Conservation (phyloP, 768 basidiomycete genomes). For the Kwoniella heveanensis region DNA sequence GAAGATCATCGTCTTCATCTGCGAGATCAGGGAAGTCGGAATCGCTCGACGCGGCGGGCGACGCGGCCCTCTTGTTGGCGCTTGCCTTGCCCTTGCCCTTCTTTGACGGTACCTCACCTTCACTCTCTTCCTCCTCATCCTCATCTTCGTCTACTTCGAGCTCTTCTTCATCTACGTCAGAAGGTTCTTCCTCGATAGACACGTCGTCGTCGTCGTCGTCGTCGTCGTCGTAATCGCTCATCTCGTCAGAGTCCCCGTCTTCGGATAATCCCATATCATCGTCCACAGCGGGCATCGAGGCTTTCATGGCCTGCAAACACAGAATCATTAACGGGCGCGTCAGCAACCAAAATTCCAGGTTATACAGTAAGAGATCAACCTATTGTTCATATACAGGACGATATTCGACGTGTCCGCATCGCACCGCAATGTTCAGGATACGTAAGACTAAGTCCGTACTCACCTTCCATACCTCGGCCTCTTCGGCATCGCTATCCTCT, state of each 20-base stretch:
- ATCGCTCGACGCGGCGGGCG: constrained; percentile 38
- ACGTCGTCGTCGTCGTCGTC: constrained; percentile 35
- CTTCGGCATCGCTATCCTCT: constrained; percentile 56
- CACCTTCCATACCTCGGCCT: constrained; percentile 89
- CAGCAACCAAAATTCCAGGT: background rate
- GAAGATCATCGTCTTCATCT: constrained; percentile 52
- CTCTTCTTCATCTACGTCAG: constrained; percentile 24
- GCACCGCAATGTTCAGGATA: no score
- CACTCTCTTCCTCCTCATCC: constrained; percentile 23
- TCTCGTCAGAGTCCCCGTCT: background rate
- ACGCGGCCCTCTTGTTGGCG: constrained; percentile 11
- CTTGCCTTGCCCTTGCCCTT: constrained; percentile 15
- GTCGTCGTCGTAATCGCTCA: constrained; percentile 29
- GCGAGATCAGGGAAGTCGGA: constrained; percentile 55
- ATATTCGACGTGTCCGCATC: no score
- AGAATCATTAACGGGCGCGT: background rate
- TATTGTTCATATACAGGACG: no score
- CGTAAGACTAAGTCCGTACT: constrained; percentile 34
- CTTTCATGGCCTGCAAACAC: constrained; percentile 74
- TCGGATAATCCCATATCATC: constrained; percentile 48
- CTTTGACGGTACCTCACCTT: constrained; percentile 53
- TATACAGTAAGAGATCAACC: no score
- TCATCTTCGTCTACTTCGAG: constrained; percentile 50
- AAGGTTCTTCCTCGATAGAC: constrained; percentile 20
- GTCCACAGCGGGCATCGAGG: constrained; percentile 70